Evolutionary conservation across 768 basidiomycete genomes (phyloP).

Genomic region (Tephrocybe sp.): DNA sequence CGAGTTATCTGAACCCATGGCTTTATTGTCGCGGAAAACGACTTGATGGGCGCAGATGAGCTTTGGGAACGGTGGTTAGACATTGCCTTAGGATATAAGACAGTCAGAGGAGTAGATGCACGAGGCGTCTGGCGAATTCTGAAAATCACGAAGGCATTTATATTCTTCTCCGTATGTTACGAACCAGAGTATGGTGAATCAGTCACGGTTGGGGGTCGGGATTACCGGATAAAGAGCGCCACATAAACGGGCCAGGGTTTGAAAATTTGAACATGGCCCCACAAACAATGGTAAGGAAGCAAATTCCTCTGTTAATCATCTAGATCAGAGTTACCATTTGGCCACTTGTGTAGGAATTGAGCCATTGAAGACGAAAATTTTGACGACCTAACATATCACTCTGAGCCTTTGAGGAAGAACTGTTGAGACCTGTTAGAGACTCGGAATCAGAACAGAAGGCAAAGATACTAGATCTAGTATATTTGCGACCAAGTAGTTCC

Average conservation of each 20-base stretch:
- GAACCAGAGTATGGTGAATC: not conserved
- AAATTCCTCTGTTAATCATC: not conserved
- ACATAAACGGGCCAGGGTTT: not conserved
- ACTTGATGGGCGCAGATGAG: constrained; percentile 9
- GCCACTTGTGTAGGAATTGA: too few relatives aligned
- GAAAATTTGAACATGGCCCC: too few relatives aligned
- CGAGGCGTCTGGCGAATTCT: not conserved
- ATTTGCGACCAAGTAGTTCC: too few relatives aligned
- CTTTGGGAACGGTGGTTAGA: constrained; percentile 6
- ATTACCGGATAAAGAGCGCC: not conserved
- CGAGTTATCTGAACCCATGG: constrained; percentile 18
- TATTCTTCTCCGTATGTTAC: not conserved
- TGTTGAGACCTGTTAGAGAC: too few relatives aligned
- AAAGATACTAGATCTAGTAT: too few relatives aligned
- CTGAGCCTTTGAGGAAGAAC: too few relatives aligned
- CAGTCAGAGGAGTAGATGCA: constrained; percentile 1
- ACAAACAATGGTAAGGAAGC: too few relatives aligned
- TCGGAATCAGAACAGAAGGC: too few relatives aligned
- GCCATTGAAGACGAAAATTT: too few relatives aligned
- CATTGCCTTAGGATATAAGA: constrained; percentile 5
- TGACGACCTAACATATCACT: too few relatives aligned
- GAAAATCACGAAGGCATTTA: not conserved
- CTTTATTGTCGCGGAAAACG: constrained; percentile 9
- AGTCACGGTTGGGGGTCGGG: too few relatives aligned
- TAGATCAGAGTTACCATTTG: too few relatives aligned